Evolutionary conservation across 2,329 filamentous ascomycete species (phyloP), one percentile per base, ranked within the genome.

Genomic region (Cercospora sp.): DNA sequence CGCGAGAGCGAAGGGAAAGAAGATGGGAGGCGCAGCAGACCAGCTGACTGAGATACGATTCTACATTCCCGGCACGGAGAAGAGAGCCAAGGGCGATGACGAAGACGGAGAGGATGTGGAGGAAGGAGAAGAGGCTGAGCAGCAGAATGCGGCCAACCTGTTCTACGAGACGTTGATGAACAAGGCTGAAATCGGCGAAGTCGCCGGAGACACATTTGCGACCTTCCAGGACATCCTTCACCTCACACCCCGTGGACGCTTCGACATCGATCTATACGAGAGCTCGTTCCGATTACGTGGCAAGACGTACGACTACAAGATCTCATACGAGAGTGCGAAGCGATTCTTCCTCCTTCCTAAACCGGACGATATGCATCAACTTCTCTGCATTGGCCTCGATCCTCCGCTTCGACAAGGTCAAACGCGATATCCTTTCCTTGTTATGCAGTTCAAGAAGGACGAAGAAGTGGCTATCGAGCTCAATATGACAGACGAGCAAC

Each of bases 271-370:
- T 80, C 97, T 99, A 91, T 99, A 99, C 86, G 95, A 98, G 81
- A 90, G 89, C 16, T 98, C 95, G 2, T 98, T 99, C 87, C 91
- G 95, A 71, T 87, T 99, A 70, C 94, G 95, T 73, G 95, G 95
- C 77, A 99, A 99, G 84, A 99, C 95, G 26, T 99, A 99, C 84
- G 96, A 99, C 84, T 99, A 99, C 88, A 99, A 99, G 87, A 98
- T 99, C 73, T 93, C 97, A 80, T 99, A 97, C 82, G 92, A 97
- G 67, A 89, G 90, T 60, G 93, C 98, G 82, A 99, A 99, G 85
- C 98, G 98, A 80, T 98, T 98, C 79, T 97, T 99, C 89, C 88
- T 98, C 31, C 88, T 99, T 5, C 95, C 95, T 59, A 99, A 99
- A 83, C 95, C 95, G n/a, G 95, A 99, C 79, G 95, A 99, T 73